Evolutionary conservation across 2,329 filamentous ascomycete species (phyloP), one percentile per base, ranked within the genome.

Genomic region (Chalaropsis thielavioides): DNA sequence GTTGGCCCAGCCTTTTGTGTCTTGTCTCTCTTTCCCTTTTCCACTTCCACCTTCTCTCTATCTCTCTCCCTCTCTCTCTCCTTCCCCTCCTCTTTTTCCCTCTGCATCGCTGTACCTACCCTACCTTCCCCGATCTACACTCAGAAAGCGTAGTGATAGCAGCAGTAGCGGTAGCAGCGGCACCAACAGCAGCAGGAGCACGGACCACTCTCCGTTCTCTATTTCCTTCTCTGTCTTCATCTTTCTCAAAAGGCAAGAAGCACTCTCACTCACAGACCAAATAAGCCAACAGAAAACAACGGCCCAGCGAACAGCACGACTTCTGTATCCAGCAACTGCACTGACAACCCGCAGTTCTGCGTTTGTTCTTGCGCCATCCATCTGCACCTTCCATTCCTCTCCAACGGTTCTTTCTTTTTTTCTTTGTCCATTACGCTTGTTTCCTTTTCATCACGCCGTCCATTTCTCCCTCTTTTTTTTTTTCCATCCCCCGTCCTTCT

Each of bases 21-120:
- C 51, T 40, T 62, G 17, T 44, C 24, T 38, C 24, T n/a, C 43
- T 54, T 38, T 62, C 64, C 66, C 54, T 63, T 19, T 41, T 66
- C n/a, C 61, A 17, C 64, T 61, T 67, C 35, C 51, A 62, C 41
- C 61, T 62, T 64, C 60, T 56, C 64, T 51, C 7, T n/a, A n/a
- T 38, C 24, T n/a, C 43, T 54, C 22, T 62, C 64, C 66, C 54
- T 63, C 19, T 41, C 64, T 44, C 24, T 38, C 24, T n/a, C 43
- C 41, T 38, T 62, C 64, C 66, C 54, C 61, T 19, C 35, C 64
- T 15, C 27, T 51, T 51, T 49, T 49, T 13, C 11, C 13, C 24
- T 51, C 46, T 51, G 22, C 24, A 24, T 24, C 3, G 46, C 46
- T n/a, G 46, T n/a, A 49, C 19, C 19, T 49, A 49, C 17, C 19